Conservation (phyloP, 352 stramenopile genomes). For the Phytopythium cucurbitacearum region DNA sequence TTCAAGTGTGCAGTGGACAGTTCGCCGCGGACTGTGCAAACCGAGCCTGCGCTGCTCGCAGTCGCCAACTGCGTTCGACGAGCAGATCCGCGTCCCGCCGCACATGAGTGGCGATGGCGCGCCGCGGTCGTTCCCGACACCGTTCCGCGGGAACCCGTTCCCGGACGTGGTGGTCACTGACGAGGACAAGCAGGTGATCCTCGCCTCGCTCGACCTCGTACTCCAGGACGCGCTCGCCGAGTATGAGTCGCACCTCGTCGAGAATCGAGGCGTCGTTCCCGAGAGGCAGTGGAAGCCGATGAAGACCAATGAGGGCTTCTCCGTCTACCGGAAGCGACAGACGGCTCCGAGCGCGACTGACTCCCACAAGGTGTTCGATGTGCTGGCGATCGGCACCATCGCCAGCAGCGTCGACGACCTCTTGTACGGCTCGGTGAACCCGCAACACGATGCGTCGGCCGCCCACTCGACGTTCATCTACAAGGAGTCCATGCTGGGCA, state of each 20-base stretch:
- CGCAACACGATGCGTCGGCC: not conserved
- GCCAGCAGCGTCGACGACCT: not conserved
- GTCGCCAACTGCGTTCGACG: too few species aligned
- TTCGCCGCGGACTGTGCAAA: too few species aligned
- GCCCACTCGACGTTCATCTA: not conserved
- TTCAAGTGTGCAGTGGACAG: too few species aligned
- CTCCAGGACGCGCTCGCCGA: conserved; percentile 13
- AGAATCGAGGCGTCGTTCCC: conserved; percentile 12
- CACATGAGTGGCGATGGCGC: not conserved
- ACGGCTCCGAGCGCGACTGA: not conserved
- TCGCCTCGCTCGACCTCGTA: conserved; percentile 5
- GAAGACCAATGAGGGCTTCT: not conserved
- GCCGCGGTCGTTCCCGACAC: not conserved
- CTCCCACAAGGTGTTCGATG: conserved; percentile 1
- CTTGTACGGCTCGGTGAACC: not conserved
- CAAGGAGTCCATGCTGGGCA: not conserved
- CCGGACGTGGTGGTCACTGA: conserved; percentile 14
- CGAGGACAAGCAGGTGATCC: not conserved
- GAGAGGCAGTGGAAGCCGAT: not conserved
- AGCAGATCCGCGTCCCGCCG: too few species aligned
- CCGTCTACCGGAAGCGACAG: conserved; percentile 1
- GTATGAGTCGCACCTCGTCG: conserved; percentile 17
- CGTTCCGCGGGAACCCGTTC: conserved; percentile 20
- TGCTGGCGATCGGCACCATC: conserved; percentile 1
- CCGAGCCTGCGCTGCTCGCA: not conserved